A percentile compares a stretch with the other conserved stretches of the same genome.
phyloP scores from a whole-genome alignment of 2,329 filamentous ascomycete genomes.

The Elsinoe arachidis region DNA sequence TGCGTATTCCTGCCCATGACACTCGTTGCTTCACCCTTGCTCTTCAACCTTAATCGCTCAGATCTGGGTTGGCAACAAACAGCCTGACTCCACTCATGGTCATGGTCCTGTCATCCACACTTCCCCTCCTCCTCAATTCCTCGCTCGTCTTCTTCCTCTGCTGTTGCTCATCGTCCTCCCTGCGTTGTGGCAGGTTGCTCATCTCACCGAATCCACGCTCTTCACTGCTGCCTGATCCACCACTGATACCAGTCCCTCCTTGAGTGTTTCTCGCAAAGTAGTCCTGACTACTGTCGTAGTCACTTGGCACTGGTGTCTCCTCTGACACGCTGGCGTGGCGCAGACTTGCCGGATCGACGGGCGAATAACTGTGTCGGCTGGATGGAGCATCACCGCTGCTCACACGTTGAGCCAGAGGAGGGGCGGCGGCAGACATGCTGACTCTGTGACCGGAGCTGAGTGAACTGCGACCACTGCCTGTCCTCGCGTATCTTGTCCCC shows the following conservation, averaged over 20 bases:
- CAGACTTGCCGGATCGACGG: conserved; percentile 21
- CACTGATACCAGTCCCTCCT: conserved; percentile 33
- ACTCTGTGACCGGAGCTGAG: conserved; percentile 35
- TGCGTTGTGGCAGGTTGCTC: conserved; percentile 41
- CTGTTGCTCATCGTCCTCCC: conserved; percentile 36
- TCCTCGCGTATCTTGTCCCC: conserved; percentile 48
- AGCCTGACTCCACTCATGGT: conserved; percentile 62
- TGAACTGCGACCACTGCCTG: conserved; percentile 65
- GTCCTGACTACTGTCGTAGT: conserved; percentile 26
- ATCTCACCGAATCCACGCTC: conserved; percentile 45
- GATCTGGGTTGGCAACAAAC: conserved; percentile 80
- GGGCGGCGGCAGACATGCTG: conserved; percentile 29
- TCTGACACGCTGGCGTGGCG: conserved; percentile 23
- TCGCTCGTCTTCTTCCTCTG: conserved; percentile 61
- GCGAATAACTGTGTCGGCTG: conserved; percentile 30
- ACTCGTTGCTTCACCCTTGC: neutral
- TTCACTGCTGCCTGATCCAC: conserved; percentile 37
- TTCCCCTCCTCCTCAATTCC: conserved; percentile 66
- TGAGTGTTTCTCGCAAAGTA: conserved; percentile 33
- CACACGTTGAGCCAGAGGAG: conserved; percentile 28
- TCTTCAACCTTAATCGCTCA: conserved; percentile 23
- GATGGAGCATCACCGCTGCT: conserved; percentile 46
- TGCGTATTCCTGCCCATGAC: neutral
- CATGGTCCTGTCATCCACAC: conserved; percentile 72
- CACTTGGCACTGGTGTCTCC: conserved; percentile 37